A percentile compares a stretch with the other conserved stretches of the same genome.
Conservation (phyloP, 108 stramenopile genomes). For the Aureococcus anophagefferens region DNA sequence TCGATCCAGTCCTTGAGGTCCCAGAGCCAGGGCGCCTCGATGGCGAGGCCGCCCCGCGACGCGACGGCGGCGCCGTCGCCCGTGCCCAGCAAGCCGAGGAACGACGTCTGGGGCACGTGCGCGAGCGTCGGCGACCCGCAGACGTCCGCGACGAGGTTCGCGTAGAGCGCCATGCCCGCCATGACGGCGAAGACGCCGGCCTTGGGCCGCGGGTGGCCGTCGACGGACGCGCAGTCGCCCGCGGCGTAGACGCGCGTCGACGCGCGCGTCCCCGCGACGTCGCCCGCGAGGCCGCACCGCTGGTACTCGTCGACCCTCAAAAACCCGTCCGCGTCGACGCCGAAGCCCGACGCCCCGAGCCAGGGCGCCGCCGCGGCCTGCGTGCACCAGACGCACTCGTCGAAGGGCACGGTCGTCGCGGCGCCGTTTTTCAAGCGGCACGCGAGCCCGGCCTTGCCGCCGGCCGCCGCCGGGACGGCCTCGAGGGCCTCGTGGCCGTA, state of each 20-base stretch:
- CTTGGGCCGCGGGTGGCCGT: slow-evolving; percentile 51
- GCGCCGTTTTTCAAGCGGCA: too few relatives aligned
- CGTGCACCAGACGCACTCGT: slow-evolving; percentile 51
- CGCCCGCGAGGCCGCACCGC: slow-evolving; percentile 17
- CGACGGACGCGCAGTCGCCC: slow-evolving; percentile 53
- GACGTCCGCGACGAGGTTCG: slow-evolving; percentile 37
- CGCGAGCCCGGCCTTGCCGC: too few relatives aligned
- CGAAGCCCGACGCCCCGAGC: slow-evolving; percentile 37
- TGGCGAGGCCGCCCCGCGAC: slow-evolving; percentile 36
- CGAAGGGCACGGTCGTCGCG: slow-evolving; percentile 4
- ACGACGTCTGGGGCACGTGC: slow-evolving; percentile 24
- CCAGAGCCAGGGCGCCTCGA: slow-evolving; percentile 53
- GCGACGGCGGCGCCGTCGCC: slow-evolving; percentile 54
- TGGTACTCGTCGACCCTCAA: slow-evolving; percentile 39
- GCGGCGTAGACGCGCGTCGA: slow-evolving; percentile 50
- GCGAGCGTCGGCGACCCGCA: slow-evolving; percentile 5
- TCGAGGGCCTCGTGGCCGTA: background rate
- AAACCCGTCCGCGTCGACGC: slow-evolving; percentile 37
- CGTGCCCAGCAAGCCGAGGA: slow-evolving; percentile 55
- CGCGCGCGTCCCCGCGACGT: too few relatives aligned
- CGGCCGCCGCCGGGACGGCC: background rate
- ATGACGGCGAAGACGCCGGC: slow-evolving; percentile 69
- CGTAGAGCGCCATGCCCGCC: slow-evolving; percentile 48
- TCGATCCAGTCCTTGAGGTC: slow-evolving; percentile 62
- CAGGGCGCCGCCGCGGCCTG: slow-evolving; percentile 39